Conservation (phyloP, 257 asterid species). For the Solanum lycopersicoides region DNA sequence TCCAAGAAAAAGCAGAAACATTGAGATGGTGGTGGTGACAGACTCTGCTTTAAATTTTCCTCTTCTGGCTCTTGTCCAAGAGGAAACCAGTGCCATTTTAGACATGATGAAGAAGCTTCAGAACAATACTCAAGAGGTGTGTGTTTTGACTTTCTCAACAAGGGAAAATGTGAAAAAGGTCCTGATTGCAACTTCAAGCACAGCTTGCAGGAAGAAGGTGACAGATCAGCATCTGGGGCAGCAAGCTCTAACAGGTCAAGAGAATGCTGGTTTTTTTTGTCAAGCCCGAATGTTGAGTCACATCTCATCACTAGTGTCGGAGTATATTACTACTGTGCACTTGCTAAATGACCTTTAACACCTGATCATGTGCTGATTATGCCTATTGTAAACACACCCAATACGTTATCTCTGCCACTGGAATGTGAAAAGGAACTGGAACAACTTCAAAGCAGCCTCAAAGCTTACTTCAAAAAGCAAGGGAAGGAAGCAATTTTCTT, state of each 20-base stretch:
- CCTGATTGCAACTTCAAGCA: conserved; percentile 89
- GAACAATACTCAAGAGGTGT: conserved; percentile 83
- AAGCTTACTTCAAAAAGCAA: conserved; percentile 58
- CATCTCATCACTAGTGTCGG: conserved; percentile 54
- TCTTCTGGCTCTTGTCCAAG: conserved; percentile 89
- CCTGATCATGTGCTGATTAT: conserved; percentile 79
- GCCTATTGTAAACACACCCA: conserved; percentile 76
- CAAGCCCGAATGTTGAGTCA: conserved; percentile 14
- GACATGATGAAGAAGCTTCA: conserved; percentile 85
- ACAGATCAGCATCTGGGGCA: conserved; percentile 44
- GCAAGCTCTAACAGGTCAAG: conserved; percentile 60
- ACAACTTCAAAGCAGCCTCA: conserved; percentile 53
- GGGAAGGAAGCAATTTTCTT: conserved; percentile 76
- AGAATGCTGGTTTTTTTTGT: conserved; percentile 97
- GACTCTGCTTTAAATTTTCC: conserved; percentile 70
- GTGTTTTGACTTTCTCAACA: conserved; percentile 89
- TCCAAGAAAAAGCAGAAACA: conserved; percentile 64
- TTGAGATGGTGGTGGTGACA: conserved; percentile 56
- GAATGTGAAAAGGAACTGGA: conserved; percentile 61
- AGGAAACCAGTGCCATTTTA: conserved; percentile 75
- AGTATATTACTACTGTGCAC: conserved; percentile 73
- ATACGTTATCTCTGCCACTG: conserved; percentile 59
- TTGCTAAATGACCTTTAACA: conserved; percentile 88
- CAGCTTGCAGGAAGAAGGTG: conserved; percentile 61
- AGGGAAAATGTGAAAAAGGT: conserved; percentile 93